Evolutionary conservation across 2,329 filamentous ascomycete genomes (phyloP).

Genomic region (Coniochaeta sp.): DNA sequence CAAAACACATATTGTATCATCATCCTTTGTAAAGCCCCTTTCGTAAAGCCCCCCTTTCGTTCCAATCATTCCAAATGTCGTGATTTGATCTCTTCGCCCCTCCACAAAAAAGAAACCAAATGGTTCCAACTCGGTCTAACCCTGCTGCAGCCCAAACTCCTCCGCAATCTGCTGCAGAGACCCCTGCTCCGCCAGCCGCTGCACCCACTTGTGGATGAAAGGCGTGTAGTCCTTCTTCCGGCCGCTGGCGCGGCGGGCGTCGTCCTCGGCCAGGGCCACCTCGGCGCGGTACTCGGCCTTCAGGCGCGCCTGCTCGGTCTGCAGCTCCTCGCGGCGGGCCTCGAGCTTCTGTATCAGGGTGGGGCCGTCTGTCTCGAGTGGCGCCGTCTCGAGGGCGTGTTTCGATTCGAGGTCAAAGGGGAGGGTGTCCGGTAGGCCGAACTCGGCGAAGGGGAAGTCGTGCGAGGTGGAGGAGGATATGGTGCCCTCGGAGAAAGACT

Average conservation of each 20-base stretch:
- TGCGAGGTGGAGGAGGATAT: neutral
- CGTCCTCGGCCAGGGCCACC: conserved; percentile 32
- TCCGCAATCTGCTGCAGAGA: conserved; percentile 38
- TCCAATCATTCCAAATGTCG: too few species aligned
- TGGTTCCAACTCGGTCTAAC: too few species aligned
- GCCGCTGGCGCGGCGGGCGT: conserved; percentile 43
- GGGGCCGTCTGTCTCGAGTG: neutral
- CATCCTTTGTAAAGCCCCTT: too few species aligned
- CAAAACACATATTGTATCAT: too few species aligned
- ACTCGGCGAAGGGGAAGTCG: neutral
- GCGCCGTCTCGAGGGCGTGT: neutral
- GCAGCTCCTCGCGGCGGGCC: conserved; percentile 18
- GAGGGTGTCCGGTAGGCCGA: neutral
- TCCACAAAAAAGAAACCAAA: too few species aligned
- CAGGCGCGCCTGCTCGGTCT: conserved; percentile 31
- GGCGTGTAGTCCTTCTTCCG: conserved; percentile 62
- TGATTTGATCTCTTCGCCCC: too few species aligned
- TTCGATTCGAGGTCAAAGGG: neutral
- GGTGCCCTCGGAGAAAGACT: neutral
- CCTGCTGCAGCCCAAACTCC: conserved; percentile 1
- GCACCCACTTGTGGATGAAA: conserved; percentile 61
- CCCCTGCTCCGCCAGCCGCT: conserved; percentile 59
- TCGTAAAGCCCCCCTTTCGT: too few species aligned
- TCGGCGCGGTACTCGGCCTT: conserved; percentile 42
- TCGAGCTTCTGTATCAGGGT: neutral